These are phyloP conservation scores for Carex parvula DNA, from an alignment of 176 grass and related monocot species.

Conservation along the genomic window DNA sequence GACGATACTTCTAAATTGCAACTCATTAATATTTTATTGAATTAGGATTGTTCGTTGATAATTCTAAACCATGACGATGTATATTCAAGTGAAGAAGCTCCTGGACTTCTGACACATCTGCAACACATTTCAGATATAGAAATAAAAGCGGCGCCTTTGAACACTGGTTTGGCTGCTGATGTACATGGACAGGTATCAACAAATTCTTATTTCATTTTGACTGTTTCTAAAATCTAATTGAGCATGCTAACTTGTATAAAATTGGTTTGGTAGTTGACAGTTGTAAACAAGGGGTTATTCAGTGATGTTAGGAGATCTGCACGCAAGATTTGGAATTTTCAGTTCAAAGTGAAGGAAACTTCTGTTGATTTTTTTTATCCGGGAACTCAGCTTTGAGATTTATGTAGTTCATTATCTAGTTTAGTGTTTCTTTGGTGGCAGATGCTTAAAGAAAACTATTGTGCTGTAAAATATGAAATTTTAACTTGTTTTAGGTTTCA, in stretches of 20 bases:
- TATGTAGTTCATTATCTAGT: neutral
- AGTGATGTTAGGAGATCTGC: slow-evolving; percentile 26
- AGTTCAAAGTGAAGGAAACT: slow-evolving; percentile 83
- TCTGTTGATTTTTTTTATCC: slow-evolving; percentile 73
- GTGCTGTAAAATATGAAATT: neutral
- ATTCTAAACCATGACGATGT: slow-evolving; percentile 81
- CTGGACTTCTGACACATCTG: slow-evolving; percentile 54
- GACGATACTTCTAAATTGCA: too few species aligned
- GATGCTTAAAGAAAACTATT: neutral
- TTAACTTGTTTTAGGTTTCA: neutral
- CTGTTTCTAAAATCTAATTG: slow-evolving; percentile 12
- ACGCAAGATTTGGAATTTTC: slow-evolving; percentile 70
- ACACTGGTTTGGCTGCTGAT: slow-evolving; percentile 78
- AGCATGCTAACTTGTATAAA: slow-evolving; percentile 1
- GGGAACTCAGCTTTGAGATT: slow-evolving; percentile 48
- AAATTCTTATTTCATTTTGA: neutral
- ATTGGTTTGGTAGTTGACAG: slow-evolving; percentile 41
- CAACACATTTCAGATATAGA: slow-evolving; percentile 57
- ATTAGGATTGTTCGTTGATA: slow-evolving; percentile 65
- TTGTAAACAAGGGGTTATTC: slow-evolving; percentile 52
- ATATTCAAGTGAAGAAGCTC: slow-evolving; percentile 56
- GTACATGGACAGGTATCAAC: slow-evolving; percentile 80
- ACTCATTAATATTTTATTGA: neutral
- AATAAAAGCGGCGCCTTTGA: slow-evolving; percentile 60
- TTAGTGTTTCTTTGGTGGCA: neutral